Percentiles rank a stretch among this genome's conserved stretches.
phyloP scores from a whole-genome alignment of 208 protist species.

The Leishmania amazonensis region DNA sequence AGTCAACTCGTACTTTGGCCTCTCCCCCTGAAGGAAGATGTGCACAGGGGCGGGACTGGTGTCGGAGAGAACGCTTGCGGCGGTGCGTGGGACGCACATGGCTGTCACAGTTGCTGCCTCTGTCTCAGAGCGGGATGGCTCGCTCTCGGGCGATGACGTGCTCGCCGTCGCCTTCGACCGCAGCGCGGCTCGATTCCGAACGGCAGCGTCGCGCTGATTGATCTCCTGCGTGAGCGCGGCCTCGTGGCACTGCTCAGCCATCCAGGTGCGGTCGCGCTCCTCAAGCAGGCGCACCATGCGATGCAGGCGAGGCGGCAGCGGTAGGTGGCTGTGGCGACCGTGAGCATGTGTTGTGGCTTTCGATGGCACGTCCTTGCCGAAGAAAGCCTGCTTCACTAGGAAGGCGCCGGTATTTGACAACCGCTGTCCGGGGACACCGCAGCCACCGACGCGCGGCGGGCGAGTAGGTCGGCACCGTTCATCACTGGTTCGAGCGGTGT shows the following conservation, averaged over 20 bases:
- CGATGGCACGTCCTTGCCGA: conserved; percentile 5
- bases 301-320: conserved; percentile 39
- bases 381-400: conserved; percentile 21
- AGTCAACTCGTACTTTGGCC: conserved; percentile 65
- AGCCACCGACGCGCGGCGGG: not conserved
- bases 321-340: not conserved
- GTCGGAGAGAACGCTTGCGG: conserved; percentile 3
- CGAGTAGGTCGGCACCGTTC: not conserved
- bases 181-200: conserved; percentile 27
- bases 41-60: conserved; percentile 59
- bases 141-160: not conserved
- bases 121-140: not conserved
- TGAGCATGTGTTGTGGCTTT: not conserved
- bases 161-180: conserved; percentile 5
- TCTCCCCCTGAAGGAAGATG: conserved; percentile 65
- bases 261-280: conserved; percentile 51
- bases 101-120: not conserved
- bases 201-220: conserved; percentile 33
- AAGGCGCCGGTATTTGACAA: conserved; percentile 32
- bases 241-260: conserved; percentile 40
- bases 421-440: not conserved
- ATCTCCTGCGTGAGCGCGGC: conserved; percentile 33
- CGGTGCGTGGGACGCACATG: not conserved
- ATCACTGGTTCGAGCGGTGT: conserved; percentile 15
- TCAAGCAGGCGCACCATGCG: conserved; percentile 38